phyloP scores from a whole-genome alignment of 2,329 filamentous ascomycete genomes.

The Hymenoscyphus fructigenus region DNA sequence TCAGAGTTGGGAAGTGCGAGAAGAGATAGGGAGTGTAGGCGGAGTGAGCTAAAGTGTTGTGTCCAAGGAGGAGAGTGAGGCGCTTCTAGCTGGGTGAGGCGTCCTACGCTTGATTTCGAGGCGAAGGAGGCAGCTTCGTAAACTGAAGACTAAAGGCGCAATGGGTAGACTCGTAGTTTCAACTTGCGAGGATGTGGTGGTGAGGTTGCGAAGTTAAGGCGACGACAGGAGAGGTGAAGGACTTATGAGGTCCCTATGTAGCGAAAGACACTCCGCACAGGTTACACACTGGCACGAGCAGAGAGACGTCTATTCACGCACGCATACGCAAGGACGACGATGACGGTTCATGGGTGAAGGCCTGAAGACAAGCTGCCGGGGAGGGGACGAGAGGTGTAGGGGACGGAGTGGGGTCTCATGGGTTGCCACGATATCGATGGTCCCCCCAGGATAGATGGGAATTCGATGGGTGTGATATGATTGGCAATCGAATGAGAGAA shows the following conservation, averaged over 20 bases:
- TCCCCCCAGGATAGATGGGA: background rate
- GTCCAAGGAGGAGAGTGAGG: no score
- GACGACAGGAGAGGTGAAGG: background rate
- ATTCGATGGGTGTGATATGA: background rate
- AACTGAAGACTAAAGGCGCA: background rate
- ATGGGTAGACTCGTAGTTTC: background rate
- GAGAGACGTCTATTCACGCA: background rate
- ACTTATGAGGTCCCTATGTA: background rate
- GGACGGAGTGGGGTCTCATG: background rate
- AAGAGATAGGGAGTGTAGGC: no score
- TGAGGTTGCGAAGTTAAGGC: background rate
- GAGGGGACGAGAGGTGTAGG: background rate
- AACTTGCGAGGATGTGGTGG: background rate
- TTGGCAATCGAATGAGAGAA: slow-evolving; percentile 1
- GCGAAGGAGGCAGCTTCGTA: no score
- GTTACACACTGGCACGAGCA: background rate
- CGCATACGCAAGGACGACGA: background rate
- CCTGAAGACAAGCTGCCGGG: background rate
- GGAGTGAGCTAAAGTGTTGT: no score
- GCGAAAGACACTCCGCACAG: background rate
- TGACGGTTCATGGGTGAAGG: background rate
- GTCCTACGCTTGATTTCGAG: background rate
- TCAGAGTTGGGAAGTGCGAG: no score
- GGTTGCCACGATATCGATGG: slow-evolving; percentile 4
- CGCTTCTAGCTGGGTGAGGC: no score